phyloP scores from a whole-genome alignment of 2,329 filamentous ascomycete species.

The Zarea fungicola region DNA sequence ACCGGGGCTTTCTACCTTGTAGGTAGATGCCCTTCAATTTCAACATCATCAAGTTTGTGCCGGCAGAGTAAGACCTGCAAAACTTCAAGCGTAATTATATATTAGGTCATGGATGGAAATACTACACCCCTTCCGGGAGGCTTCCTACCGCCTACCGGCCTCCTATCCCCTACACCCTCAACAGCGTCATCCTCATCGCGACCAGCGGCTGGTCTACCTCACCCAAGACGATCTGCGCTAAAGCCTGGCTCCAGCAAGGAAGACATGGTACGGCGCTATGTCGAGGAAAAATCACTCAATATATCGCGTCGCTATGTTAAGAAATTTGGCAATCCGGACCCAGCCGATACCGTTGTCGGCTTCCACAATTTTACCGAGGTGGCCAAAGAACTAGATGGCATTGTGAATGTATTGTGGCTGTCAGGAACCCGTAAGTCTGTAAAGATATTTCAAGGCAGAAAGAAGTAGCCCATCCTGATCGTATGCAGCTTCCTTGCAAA shows the following conservation, averaged over 20 bases:
- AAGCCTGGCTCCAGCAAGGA: conserved; percentile 55
- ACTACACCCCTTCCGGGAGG: conserved; percentile 36
- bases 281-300: conserved; percentile 47
- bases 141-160: conserved; percentile 41
- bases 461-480: neutral
- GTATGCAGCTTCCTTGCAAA: conserved; percentile 64
- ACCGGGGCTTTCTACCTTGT: too few relatives aligned
- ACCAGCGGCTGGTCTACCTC: conserved; percentile 42
- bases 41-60: neutral
- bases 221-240: conserved; percentile 48
- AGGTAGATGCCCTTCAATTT: neutral
- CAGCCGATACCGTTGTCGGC: conserved; percentile 43
- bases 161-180: conserved; percentile 53
- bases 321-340: conserved; percentile 45
- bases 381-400: conserved; percentile 64
- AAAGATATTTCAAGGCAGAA: neutral
- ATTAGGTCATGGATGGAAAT: conserved; percentile 23
- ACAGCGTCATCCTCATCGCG: conserved; percentile 38
- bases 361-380: conserved; percentile 63
- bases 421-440: conserved; percentile 74
- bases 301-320: conserved; percentile 56
- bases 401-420: conserved; percentile 81
- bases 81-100: too few relatives aligned
- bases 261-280: conserved; percentile 53
- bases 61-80: too few relatives aligned